Percentiles rank a stretch among this genome's conserved stretches.
Conservation (phyloP, 2,329 filamentous ascomycete genomes). For the Epichloe festucae region DNA sequence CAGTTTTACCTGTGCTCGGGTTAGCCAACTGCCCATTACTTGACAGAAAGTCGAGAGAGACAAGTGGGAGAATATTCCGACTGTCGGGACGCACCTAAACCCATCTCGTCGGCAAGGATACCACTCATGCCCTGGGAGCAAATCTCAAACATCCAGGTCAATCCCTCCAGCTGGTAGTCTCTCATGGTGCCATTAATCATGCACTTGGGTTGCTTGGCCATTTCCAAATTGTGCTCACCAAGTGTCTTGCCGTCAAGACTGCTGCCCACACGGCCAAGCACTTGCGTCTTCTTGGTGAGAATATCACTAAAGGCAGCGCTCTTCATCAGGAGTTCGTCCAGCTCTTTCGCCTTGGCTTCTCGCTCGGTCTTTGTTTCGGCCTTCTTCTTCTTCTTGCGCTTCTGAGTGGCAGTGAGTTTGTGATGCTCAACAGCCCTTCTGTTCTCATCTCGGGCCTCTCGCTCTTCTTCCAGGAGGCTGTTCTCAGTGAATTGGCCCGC, state of each 20-base stretch:
- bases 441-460: constrained; percentile 21
- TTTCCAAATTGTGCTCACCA: constrained; percentile 55
- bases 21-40: not conserved
- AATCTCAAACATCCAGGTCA: constrained; percentile 90
- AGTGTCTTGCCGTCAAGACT: constrained; percentile 46
- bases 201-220: constrained; percentile 74
- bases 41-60: not conserved
- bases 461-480: constrained; percentile 24
- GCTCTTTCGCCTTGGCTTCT: constrained; percentile 43
- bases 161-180: constrained; percentile 82
- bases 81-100: constrained; percentile 39
- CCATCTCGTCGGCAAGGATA: constrained; percentile 91
- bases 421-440: constrained; percentile 36
- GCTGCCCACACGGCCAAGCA: constrained; percentile 47
- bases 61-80: not conserved
- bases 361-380: constrained; percentile 39
- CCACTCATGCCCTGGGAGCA: constrained; percentile 73
- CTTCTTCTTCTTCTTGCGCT: constrained; percentile 35
- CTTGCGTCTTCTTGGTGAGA: constrained; percentile 49
- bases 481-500: constrained; percentile 12
- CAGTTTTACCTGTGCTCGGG: constrained; percentile 58
- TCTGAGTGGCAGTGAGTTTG: constrained; percentile 23
- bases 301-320: constrained; percentile 50
- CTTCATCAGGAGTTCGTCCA: constrained; percentile 46
- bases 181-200: constrained; percentile 84